Evolutionary conservation across 1,284 basidiomycete species (phyloP).

Genomic region (Amylostereum chailletii): DNA sequence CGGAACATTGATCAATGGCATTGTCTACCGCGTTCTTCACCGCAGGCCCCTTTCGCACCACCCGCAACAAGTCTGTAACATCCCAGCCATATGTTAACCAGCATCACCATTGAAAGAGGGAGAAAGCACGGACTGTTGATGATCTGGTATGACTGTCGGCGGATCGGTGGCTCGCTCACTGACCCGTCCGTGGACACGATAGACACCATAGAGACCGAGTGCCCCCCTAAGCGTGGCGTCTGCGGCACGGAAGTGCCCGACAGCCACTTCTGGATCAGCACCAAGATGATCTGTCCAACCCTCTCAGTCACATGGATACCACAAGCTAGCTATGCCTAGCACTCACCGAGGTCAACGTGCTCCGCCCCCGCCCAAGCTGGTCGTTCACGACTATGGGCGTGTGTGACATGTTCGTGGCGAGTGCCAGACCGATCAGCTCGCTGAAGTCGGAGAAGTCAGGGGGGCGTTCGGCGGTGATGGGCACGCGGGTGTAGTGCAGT

Average conservation of each 20-base stretch:
- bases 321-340: background rate
- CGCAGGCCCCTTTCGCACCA: slow-evolving; percentile 83
- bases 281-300: slow-evolving; percentile 60
- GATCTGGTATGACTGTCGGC: slow-evolving; percentile 63
- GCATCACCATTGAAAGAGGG: background rate
- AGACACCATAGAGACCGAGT: slow-evolving; percentile 27
- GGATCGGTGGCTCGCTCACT: slow-evolving; percentile 22
- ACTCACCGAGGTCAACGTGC: slow-evolving; percentile 78
- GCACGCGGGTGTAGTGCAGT: slow-evolving; percentile 78
- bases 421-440: slow-evolving; percentile 77
- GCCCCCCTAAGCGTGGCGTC: slow-evolving; percentile 21
- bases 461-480: slow-evolving; percentile 79
- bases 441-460: slow-evolving; percentile 65
- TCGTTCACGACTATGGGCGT: slow-evolving; percentile 93
- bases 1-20: slow-evolving; percentile 81
- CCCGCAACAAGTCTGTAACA: slow-evolving; percentile 72
- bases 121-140: slow-evolving; percentile 58
- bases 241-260: slow-evolving; percentile 32
- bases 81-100: background rate
- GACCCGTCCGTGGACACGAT: slow-evolving; percentile 22
- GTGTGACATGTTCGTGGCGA: slow-evolving; percentile 61
- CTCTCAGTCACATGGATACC: too few relatives aligned
- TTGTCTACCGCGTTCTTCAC: slow-evolving; percentile 90
- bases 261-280: slow-evolving; percentile 87
- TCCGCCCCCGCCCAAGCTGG: slow-evolving; percentile 92